Evolutionary conservation across 768 basidiomycete genomes (phyloP).

Genomic region (Lentinula boryana): DNA sequence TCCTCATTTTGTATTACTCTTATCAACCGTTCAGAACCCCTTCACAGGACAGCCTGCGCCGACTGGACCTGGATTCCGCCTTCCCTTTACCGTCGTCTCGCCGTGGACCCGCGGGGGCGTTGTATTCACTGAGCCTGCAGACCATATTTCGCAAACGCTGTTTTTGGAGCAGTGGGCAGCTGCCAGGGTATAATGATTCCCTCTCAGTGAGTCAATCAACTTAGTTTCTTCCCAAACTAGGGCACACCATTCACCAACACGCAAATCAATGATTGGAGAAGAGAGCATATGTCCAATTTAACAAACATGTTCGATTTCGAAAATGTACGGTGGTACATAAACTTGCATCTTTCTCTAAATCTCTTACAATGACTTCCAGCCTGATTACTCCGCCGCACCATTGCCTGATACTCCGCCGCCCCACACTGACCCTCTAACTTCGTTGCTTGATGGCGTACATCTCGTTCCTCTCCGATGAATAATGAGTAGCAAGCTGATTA

Average conservation of each 20-base stretch:
- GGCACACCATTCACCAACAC: constrained; percentile 2
- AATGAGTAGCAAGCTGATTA: background rate
- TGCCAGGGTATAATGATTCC: background rate
- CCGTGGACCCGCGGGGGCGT: constrained; percentile 7
- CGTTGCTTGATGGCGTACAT: constrained; percentile 1
- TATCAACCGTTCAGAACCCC: background rate
- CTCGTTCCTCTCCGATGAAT: background rate
- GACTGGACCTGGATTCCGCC: constrained; percentile 4
- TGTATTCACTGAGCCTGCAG: constrained; percentile 2
- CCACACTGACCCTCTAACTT: constrained; percentile 4
- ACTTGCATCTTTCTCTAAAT: background rate
- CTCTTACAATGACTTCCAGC: background rate
- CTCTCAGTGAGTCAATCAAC: background rate
- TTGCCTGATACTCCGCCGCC: constrained; percentile 4
- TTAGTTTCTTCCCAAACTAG: background rate
- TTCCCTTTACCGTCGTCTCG: constrained; percentile 2
- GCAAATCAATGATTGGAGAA: constrained; percentile 6
- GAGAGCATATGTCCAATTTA: constrained; percentile 7
- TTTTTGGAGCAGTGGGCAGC: constrained; percentile 6
- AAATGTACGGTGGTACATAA: background rate
- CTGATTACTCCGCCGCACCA: background rate
- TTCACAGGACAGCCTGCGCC: constrained; percentile 1
- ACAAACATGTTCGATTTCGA: background rate
- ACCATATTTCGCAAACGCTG: constrained; percentile 4
- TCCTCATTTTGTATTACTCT: background rate